A percentile compares a stretch with the other conserved stretches of the same genome.
Conservation (phyloP, 2,329 filamentous ascomycete genomes). For the Aspergillus tanneri region DNA sequence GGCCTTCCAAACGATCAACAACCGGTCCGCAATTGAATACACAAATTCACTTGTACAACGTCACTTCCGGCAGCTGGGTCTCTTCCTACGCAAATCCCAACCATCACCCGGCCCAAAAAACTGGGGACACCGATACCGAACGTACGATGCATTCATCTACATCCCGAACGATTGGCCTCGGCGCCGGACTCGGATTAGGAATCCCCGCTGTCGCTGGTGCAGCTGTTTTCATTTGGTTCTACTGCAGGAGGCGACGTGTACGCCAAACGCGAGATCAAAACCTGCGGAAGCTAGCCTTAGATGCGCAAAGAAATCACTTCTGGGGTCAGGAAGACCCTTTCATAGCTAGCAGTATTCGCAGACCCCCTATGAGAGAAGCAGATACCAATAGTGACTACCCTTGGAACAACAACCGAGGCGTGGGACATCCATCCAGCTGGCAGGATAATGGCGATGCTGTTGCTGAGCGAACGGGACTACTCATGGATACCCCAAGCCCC, state of each 20-base stretch:
- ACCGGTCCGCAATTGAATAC: slow-evolving; percentile 38
- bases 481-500: slow-evolving; percentile 43
- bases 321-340: slow-evolving; percentile 40
- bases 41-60: slow-evolving; percentile 60
- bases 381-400: slow-evolving; percentile 25
- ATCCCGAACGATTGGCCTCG: slow-evolving; percentile 57
- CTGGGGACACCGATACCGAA: background rate
- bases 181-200: slow-evolving; percentile 65
- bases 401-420: slow-evolving; percentile 29
- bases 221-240: slow-evolving; percentile 51
- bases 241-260: slow-evolving; percentile 48
- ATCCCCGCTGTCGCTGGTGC: slow-evolving; percentile 53
- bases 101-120: slow-evolving; percentile 6
- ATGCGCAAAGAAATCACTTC: slow-evolving; percentile 50
- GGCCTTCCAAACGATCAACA: slow-evolving; percentile 40
- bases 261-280: slow-evolving; percentile 53
- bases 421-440: slow-evolving; percentile 24
- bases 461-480: slow-evolving; percentile 45
- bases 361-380: slow-evolving; percentile 28
- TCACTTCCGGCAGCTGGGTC: slow-evolving; percentile 60
- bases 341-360: slow-evolving; percentile 38
- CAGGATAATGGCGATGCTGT: slow-evolving; percentile 29
- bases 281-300: slow-evolving; percentile 53
- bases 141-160: slow-evolving; percentile 24
- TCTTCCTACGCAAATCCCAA: slow-evolving; percentile 55